Base-by-base conservation (phyloP, 176 grass and related monocot species). In the Melocanna baccifera region DNA sequence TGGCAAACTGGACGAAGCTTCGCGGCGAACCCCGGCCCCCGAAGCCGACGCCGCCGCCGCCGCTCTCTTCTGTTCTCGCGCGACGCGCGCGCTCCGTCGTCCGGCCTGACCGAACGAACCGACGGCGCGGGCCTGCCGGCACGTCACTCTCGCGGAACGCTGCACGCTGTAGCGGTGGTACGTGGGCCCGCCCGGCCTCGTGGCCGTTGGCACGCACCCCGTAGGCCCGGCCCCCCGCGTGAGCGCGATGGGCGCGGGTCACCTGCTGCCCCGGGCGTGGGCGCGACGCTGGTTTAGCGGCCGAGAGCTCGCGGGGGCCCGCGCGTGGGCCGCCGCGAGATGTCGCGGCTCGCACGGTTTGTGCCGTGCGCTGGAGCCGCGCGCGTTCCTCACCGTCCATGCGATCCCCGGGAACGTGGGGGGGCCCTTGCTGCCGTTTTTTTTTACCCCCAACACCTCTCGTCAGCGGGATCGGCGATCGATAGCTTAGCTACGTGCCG, bases 341-440 rank as follows among this genome's bases (percentile, higher is more conserved):
- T 39, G 83, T 78, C 84, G 65, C 65, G 66, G 39, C 84, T 55
- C 67, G 43, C 73, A 11, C 30, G 26, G 37, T 6, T 10, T 65
- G 46, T 28, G 6, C 34, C 34, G 78, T 53, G 63, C 39, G 14
- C 59, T 9, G 51, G 51, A 20, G 51, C 18, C 51, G 77, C 53
- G 45, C 7, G 75, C 84, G 55, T 62, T 37, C 2, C 67, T 62
- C 69, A 26, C 85, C 85, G 85, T 87, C 36, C 5, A 36, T 75
- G 69, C 69, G 69, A 32, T 56, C 36, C 50, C 9, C 16, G 61
- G 62, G 45, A 43, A 37, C 77, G 42, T 78, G 58, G 71, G 71
- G 12, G 71, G 10, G 30, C 14, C 73, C 0, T 23, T 22, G 20
- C 9, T 25, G 13, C 53, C 41, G 0, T 41, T 59, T 6, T 40